Base-by-base conservation (phyloP, 306 rosid species). In the Rosa chinensis region DNA sequence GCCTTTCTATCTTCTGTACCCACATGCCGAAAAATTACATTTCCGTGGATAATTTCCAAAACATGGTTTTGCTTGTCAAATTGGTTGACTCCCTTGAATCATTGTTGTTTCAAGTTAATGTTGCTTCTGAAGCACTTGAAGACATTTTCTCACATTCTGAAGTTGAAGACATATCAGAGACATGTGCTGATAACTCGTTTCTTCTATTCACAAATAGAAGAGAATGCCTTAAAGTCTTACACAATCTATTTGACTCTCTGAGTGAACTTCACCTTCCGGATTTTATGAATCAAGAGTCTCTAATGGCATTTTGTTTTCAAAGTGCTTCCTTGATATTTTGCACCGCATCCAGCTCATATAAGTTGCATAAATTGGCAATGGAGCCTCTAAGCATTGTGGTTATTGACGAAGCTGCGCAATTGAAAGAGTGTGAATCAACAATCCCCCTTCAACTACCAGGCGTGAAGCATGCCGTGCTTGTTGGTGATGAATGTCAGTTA, bases 341-440 rank as follows among this genome's bases (percentile, higher is more conserved):
- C 86, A 90, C 97, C 10, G 88, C 90, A 5, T 93, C 96, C 21
- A 90, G 87, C 69, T 90, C 97, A 18, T 88, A 35, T 78, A 81
- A 81, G 83, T 77, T 92, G 32, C 89, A 87, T 66, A 80, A 79
- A 10, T 76, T 85, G 75, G 20, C 0, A 42, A 87, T 88, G 79
- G 12, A 76, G 25, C 92, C 97, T 4, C 75, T 88, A 14, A 55
- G 77, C 8, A 17, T 89, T 78, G 80, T 93, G 74, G 90, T 90
- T n/a, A 85, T 93, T 77, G 97, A 93, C 63, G 97, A 93, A 89
- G 97, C 96, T 49, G 94, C 96, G 12, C 96, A 91, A 23, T 44
- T 93, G 66, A 91, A 80, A 75, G 97, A 91, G 83, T 89, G 96
- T 12, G 97, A 93, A 75, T 93, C 96, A 40, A 18, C 79, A 32